Percentiles rank a stretch among this genome's conserved stretches.
Conservation (phyloP, 805 yeast genomes). For the Ogataea salicorniae region DNA sequence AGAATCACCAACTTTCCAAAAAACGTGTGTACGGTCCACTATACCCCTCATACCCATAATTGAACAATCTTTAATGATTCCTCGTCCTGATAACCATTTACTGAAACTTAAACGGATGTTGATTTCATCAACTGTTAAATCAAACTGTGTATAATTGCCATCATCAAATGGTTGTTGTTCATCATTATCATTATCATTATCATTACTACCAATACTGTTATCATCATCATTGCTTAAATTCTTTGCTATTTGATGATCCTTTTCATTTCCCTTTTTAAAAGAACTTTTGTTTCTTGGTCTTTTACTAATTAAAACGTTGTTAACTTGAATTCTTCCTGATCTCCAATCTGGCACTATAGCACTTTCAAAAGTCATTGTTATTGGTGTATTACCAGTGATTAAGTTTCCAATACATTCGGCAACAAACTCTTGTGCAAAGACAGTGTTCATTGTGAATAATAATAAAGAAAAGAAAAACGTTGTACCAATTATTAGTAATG, state of each 20-base stretch:
- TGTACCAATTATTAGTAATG: conserved; percentile 78
- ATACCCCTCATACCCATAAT: conserved; percentile 87
- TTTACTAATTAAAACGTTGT: conserved; percentile 78
- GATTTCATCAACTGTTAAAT: conserved; percentile 81
- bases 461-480: conserved; percentile 86
- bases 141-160: conserved; percentile 96
- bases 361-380: conserved; percentile 82
- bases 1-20: conserved; percentile 76
- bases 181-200: conserved; percentile 15
- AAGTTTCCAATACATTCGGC: conserved; percentile 79
- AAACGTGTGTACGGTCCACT: conserved; percentile 83
- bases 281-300: conserved; percentile 53
- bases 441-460: conserved; percentile 72
- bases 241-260: background rate
- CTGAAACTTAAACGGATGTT: conserved; percentile 73
- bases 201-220: conserved; percentile 15
- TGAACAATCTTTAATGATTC: conserved; percentile 76
- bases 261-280: conserved; percentile 29
- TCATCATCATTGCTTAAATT: background rate
- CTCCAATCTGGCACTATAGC: conserved; percentile 95
- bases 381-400: conserved; percentile 75
- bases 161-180: conserved; percentile 56
- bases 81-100: conserved; percentile 87
- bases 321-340: conserved; percentile 77
- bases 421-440: conserved; percentile 82